Percentiles rank a stretch among this genome's conserved stretches.
These are phyloP conservation scores for Fusarium avenaceum DNA, from an alignment of 2,329 filamentous ascomycete species.

Conservation along the genomic window DNA sequence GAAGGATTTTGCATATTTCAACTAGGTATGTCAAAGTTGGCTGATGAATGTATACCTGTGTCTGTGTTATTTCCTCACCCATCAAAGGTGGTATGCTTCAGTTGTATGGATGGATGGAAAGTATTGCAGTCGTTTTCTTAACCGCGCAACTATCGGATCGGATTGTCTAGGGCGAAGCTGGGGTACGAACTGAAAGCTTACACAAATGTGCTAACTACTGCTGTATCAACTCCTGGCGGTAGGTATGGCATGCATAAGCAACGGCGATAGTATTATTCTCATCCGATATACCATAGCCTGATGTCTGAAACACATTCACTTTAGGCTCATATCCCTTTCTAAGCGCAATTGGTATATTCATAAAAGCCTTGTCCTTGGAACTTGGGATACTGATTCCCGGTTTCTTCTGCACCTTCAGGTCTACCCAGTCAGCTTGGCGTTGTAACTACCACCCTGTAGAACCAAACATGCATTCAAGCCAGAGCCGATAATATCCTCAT, in stretches of 20 bases:
- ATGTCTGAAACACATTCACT: too few relatives aligned
- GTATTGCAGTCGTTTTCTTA: not conserved
- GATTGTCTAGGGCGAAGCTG: not conserved
- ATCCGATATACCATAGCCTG: not conserved
- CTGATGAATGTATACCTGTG: too few relatives aligned
- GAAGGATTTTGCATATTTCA: too few relatives aligned
- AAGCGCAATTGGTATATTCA: not conserved
- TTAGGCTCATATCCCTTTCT: too few relatives aligned
- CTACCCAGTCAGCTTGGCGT: conserved; percentile 8
- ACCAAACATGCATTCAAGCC: not conserved
- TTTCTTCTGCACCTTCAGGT: not conserved
- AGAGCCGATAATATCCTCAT: conserved; percentile 30
- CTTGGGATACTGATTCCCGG: not conserved
- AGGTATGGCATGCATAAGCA: not conserved
- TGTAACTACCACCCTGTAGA: conserved; percentile 8
- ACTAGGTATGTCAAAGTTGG: too few relatives aligned
- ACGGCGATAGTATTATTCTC: not conserved
- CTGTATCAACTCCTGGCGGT: not conserved
- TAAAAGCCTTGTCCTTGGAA: not conserved
- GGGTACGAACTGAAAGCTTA: not conserved
- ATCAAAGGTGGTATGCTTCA: too few relatives aligned
- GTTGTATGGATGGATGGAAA: not conserved
- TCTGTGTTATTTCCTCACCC: too few relatives aligned
- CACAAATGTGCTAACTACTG: not conserved
- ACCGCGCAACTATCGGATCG: not conserved